These are phyloP conservation scores for Porphyrellus cyaneotinctus DNA, from an alignment of 768 basidiomycete species.

Conservation along the genomic window DNA sequence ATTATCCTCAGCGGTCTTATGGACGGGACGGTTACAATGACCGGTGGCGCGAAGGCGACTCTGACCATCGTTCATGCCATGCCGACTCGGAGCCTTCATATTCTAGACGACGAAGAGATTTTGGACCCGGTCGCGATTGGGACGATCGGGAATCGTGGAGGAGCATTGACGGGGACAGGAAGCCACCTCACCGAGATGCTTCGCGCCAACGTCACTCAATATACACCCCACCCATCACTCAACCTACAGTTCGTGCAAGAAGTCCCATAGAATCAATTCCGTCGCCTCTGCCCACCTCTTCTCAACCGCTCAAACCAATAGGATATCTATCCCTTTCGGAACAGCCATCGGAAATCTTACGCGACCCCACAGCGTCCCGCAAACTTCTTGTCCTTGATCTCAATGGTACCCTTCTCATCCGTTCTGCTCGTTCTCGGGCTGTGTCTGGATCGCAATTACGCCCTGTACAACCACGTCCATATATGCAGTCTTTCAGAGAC, in stretches of 20 bases:
- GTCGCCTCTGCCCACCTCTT: conserved; percentile 3
- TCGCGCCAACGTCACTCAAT: conserved; percentile 11
- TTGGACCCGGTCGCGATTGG: conserved; percentile 4
- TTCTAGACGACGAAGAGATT: conserved; percentile 6
- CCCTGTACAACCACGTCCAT: conserved; percentile 57
- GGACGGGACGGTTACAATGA: conserved; percentile 4
- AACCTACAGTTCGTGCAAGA: conserved; percentile 7
- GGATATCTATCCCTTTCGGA: conserved; percentile 35
- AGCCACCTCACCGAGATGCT: background rate
- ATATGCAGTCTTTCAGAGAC: conserved; percentile 52
- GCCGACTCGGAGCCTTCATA: conserved; percentile 10
- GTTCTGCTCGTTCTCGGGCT: conserved; percentile 35
- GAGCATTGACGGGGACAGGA: conserved; percentile 1
- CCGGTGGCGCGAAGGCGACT: conserved; percentile 4
- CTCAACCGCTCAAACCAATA: conserved; percentile 25
- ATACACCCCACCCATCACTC: conserved; percentile 7
- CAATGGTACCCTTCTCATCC: conserved; percentile 65
- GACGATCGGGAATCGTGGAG: conserved; percentile 5
- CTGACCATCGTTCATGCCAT: conserved; percentile 7
- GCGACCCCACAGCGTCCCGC: conserved; percentile 32
- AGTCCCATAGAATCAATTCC: conserved; percentile 2
- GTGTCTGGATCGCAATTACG: conserved; percentile 28
- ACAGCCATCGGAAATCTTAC: conserved; percentile 24
- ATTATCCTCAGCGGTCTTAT: conserved; percentile 7
- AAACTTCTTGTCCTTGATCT: conserved; percentile 70